Evolutionary conservation across 1,284 basidiomycete species (phyloP).

Genomic region (Phellinidium pouzarii): DNA sequence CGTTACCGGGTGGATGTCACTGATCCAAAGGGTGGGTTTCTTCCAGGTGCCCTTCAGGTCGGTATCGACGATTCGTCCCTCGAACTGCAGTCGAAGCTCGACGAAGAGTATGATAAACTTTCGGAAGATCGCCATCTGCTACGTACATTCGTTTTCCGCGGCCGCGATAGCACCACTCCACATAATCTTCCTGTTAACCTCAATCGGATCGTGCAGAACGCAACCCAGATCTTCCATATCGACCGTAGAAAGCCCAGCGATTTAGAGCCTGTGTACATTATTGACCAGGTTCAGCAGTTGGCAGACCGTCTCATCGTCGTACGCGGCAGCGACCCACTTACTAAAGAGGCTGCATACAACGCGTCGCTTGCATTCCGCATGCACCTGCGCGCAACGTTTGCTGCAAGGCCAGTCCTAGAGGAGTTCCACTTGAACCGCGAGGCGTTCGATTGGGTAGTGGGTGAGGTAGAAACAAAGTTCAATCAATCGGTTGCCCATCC

Average conservation of each 20-base stretch:
- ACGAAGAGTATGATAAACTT: conserved; percentile 82
- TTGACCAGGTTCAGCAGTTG: conserved; percentile 72
- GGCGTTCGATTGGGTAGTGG: conserved; percentile 97
- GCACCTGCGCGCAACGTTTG: conserved; percentile 85
- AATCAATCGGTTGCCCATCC: conserved; percentile 88
- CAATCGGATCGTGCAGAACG: conserved; percentile 91
- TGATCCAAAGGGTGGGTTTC: conserved; percentile 70
- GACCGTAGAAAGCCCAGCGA: conserved; percentile 91
- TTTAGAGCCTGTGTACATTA: conserved; percentile 82
- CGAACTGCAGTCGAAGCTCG: conserved; percentile 85
- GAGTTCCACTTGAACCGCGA: conserved; percentile 81
- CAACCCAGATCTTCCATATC: conserved; percentile 96
- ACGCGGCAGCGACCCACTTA: conserved; percentile 77
- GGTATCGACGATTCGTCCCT: conserved; percentile 89
- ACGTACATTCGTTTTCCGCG: conserved; percentile 81
- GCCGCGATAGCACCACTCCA: conserved; percentile 63
- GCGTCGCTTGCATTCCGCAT: conserved; percentile 92
- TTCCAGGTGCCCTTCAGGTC: conserved; percentile 81
- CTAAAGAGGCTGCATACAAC: conserved; percentile 77
- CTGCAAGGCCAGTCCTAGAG: conserved; percentile 79
- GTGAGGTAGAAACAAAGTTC: conserved; percentile 94
- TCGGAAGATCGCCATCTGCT: conserved; percentile 70
- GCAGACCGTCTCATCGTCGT: conserved; percentile 75
- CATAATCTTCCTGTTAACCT: conserved; percentile 92
- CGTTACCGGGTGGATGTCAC: conserved; percentile 93